A percentile compares a stretch with the other conserved stretches of the same genome.
Conservation (phyloP, 352 stramenopile genomes). For the Globisporangium orthogonon region DNA sequence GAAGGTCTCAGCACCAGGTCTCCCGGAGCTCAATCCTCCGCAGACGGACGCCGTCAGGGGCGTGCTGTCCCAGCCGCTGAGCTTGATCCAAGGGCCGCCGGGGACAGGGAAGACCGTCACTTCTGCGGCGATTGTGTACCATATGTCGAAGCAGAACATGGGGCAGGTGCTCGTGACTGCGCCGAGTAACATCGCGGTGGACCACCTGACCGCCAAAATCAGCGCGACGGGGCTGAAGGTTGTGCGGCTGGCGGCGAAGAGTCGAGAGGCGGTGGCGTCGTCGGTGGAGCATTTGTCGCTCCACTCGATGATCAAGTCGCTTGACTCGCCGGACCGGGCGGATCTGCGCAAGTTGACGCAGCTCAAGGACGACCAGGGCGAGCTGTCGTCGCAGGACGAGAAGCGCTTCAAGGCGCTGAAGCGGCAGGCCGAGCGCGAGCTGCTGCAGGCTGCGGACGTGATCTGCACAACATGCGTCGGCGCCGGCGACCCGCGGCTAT, state of each 20-base stretch:
- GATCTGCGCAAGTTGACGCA: slow-evolving; percentile 90
- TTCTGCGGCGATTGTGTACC: slow-evolving; percentile 98
- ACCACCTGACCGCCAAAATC: slow-evolving; percentile 97
- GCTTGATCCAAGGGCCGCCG: slow-evolving; percentile 97
- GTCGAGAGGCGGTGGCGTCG: slow-evolving; percentile 91
- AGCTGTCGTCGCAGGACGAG: slow-evolving; percentile 92
- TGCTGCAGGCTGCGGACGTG: slow-evolving; percentile 97
- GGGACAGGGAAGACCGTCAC: slow-evolving; percentile 98
- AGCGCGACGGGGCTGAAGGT: slow-evolving; percentile 96
- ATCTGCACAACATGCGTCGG: slow-evolving; percentile 99
- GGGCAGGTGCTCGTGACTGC: slow-evolving; percentile 98
- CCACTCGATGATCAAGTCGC: slow-evolving; percentile 94
- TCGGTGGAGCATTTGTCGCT: slow-evolving; percentile 97
- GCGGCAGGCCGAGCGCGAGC: slow-evolving; percentile 91
- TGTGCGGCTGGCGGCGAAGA: slow-evolving; percentile 97
- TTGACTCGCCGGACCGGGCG: slow-evolving; percentile 87
- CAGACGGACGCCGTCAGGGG: slow-evolving; percentile 94
- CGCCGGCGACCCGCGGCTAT: slow-evolving; percentile 95
- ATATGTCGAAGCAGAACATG: slow-evolving; percentile 98
- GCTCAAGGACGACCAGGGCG: slow-evolving; percentile 95
- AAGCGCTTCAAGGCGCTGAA: slow-evolving; percentile 94
- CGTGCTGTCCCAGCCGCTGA: slow-evolving; percentile 96
- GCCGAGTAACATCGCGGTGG: slow-evolving; percentile 98
- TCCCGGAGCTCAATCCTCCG: slow-evolving; percentile 96
- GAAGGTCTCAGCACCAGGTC: slow-evolving; percentile 88